phyloP scores from a whole-genome alignment of 78 protist species.

The Dictyostelium citrinum region DNA sequence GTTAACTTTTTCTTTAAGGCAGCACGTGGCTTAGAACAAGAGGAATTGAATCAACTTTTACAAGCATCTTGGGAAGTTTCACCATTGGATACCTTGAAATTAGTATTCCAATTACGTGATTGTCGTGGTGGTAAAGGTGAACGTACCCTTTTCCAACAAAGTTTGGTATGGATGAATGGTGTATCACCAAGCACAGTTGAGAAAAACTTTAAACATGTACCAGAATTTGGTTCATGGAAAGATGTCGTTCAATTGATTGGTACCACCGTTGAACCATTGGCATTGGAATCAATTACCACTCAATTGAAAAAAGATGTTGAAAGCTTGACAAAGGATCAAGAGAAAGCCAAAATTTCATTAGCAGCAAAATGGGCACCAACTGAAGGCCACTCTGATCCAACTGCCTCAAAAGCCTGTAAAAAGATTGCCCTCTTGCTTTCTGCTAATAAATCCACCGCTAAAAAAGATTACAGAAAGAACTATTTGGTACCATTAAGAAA shows the following conservation, averaged over 20 bases:
- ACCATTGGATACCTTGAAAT: conserved; percentile 62
- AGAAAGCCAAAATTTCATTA: conserved; percentile 41
- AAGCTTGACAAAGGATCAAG: background rate
- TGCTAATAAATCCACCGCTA: conserved; percentile 7
- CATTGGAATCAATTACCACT: conserved; percentile 1
- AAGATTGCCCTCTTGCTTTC: conserved; percentile 32
- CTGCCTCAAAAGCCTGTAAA: conserved; percentile 5
- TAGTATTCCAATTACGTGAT: conserved; percentile 61
- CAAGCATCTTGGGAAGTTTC: conserved; percentile 36
- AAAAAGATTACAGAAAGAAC: conserved; percentile 60
- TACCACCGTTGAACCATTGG: conserved; percentile 22
- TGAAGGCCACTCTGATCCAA: background rate
- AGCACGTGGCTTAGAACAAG: conserved; percentile 37
- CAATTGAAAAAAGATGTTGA: conserved; percentile 37
- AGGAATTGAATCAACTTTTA: background rate
- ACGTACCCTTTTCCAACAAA: conserved; percentile 16
- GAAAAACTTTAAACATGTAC: conserved; percentile 33
- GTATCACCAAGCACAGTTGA: conserved; percentile 6
- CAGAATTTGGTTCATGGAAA: conserved; percentile 78
- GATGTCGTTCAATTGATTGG: conserved; percentile 46
- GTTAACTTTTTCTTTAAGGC: conserved; percentile 54
- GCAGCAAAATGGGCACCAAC: conserved; percentile 80
- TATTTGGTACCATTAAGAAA: conserved; percentile 51
- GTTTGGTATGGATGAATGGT: conserved; percentile 24
- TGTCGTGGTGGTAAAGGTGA: conserved; percentile 80